phyloP scores from a whole-genome alignment of 805 yeast species.

The Kodamaea hsintzibuensis region DNA sequence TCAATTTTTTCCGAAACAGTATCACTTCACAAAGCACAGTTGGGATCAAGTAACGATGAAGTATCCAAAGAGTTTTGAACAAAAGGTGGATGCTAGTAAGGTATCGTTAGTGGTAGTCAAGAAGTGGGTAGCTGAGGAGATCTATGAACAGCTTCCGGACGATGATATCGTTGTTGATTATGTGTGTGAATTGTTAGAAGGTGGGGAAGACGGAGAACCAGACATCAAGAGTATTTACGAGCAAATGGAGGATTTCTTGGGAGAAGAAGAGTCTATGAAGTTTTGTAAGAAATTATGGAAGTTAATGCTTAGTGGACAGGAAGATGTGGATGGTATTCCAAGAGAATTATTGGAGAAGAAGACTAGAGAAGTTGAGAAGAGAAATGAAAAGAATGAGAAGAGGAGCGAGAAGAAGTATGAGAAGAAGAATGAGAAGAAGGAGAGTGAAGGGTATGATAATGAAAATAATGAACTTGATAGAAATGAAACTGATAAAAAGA shows the following conservation, averaged over 20 bases:
- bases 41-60: conserved; percentile 12
- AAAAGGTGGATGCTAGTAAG: conserved; percentile 35
- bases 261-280: conserved; percentile 35
- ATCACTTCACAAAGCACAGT: neutral
- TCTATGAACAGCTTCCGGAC: conserved; percentile 44
- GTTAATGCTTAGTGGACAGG: conserved; percentile 44
- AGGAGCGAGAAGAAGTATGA: neutral
- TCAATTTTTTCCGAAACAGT: neutral
- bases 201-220: conserved; percentile 25
- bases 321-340: conserved; percentile 49
- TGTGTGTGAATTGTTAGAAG: conserved; percentile 41
- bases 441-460: neutral
- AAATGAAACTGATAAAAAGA: neutral
- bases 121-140: conserved; percentile 37
- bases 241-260: conserved; percentile 49
- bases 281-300: conserved; percentile 49
- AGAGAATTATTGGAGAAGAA: conserved; percentile 25
- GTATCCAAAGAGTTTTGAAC: conserved; percentile 37
- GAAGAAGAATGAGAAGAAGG: neutral
- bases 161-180: conserved; percentile 53
- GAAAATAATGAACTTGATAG: neutral
- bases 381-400: conserved; percentile 2
- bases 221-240: conserved; percentile 41
- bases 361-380: conserved; percentile 14
- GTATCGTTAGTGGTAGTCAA: conserved; percentile 41